Conservation (phyloP, 192 early-diverging fungal genomes). For the Martensiomyces pterosporus region DNA sequence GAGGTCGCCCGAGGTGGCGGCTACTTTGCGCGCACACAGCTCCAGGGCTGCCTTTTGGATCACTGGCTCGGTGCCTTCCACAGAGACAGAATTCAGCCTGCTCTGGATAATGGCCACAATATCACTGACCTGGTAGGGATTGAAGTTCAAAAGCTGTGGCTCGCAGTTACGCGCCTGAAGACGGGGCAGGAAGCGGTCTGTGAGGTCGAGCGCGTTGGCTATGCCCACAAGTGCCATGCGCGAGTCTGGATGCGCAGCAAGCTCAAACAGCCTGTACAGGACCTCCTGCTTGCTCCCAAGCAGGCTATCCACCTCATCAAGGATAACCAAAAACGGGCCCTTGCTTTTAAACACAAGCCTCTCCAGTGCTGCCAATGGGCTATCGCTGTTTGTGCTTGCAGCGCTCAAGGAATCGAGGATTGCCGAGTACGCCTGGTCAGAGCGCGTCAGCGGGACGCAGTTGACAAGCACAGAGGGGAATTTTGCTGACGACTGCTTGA, state of each 20-base stretch:
- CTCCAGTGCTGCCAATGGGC: conserved; percentile 53
- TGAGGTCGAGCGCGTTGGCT: conserved; percentile 90
- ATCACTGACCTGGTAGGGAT: conserved; percentile 80
- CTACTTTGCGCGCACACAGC: conserved; percentile 88
- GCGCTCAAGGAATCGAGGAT: conserved; percentile 53
- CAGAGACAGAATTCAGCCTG: conserved; percentile 59
- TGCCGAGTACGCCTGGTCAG: conserved; percentile 64
- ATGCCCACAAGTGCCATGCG: conserved; percentile 82
- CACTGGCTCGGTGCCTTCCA: conserved; percentile 41
- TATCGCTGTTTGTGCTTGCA: conserved; percentile 41
- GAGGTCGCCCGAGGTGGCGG: conserved; percentile 77
- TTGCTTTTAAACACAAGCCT: conserved; percentile 51
- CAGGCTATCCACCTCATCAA: conserved; percentile 93
- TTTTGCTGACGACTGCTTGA: conserved; percentile 41
- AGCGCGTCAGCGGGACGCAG: conserved; percentile 79
- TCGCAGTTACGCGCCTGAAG: conserved; percentile 75
- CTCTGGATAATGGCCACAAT: conserved; percentile 87
- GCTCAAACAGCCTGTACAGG: conserved; percentile 83
- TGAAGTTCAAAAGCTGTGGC: conserved; percentile 80
- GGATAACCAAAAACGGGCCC: conserved; percentile 57
- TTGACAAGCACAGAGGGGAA: conserved; percentile 64
- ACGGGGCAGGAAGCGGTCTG: conserved; percentile 83
- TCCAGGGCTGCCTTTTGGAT: conserved; percentile 86
- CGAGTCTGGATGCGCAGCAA: conserved; percentile 53
- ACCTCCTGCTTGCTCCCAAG: conserved; percentile 76